A percentile compares a stretch with the other conserved stretches of the same genome.
Evolutionary conservation across 2,329 filamentous ascomycete species (phyloP).

Genomic region (Hypoxylon sp.): DNA sequence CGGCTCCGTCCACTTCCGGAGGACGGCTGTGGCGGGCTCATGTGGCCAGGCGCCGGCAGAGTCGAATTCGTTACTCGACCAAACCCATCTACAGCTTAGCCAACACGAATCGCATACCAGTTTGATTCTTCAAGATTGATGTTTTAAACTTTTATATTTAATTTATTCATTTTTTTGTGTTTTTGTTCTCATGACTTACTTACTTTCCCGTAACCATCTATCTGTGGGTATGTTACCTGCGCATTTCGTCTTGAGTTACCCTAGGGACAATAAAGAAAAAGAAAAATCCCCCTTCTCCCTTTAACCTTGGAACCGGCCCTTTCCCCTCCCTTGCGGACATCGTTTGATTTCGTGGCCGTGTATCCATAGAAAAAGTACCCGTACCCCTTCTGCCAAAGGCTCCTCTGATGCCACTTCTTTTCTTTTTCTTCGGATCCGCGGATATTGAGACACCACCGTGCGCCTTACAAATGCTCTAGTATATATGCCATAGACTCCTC

Average conservation of each 20-base stretch:
- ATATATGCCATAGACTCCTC: constrained; percentile 41
- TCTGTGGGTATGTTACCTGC: constrained; percentile 3
- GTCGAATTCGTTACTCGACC: too few relatives aligned
- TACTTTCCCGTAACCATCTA: constrained; percentile 7
- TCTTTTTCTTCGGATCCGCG: constrained; percentile 28
- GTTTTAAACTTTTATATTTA: constrained; percentile 35
- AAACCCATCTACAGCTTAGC: not conserved
- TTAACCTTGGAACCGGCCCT: constrained; percentile 28
- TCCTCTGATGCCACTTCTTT: constrained; percentile 25
- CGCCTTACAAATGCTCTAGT: constrained; percentile 43
- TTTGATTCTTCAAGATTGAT: not conserved
- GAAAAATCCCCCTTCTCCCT: constrained; percentile 12
- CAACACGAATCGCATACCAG: not conserved
- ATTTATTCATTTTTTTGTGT: constrained; percentile 6
- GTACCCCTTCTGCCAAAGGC: constrained; percentile 6
- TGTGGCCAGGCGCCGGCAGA: too few relatives aligned
- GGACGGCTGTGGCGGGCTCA: too few relatives aligned
- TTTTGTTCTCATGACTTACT: constrained; percentile 4
- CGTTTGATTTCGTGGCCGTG: constrained; percentile 32
- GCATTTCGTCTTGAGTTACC: not conserved
- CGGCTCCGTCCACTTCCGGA: too few relatives aligned
- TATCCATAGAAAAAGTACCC: constrained; percentile 37
- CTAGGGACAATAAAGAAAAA: constrained; percentile 25
- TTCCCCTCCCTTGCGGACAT: constrained; percentile 19
- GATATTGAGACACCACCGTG: constrained; percentile 39